Conservation (phyloP, 2,329 filamentous ascomycete genomes). For the Trichoderma afroharzianum region DNA sequence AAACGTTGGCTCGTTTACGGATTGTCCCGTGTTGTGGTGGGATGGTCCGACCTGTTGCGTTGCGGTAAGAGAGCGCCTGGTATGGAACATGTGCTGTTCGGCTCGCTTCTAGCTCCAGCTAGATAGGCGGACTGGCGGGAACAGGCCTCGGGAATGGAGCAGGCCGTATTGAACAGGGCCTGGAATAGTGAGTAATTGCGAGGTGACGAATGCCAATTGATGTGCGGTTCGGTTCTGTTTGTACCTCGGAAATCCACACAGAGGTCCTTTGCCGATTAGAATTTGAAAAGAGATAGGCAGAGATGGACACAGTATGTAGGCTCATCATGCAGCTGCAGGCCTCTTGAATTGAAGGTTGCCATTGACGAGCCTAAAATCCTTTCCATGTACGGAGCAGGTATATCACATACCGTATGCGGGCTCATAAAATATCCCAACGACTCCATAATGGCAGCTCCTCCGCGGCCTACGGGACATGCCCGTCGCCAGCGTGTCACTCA, state of each 20-base stretch:
- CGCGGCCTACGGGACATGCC: conserved; percentile 3
- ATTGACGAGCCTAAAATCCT: background rate
- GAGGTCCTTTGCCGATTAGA: background rate
- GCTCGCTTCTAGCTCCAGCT: background rate
- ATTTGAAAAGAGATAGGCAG: background rate
- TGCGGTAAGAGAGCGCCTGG: background rate
- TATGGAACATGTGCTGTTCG: background rate
- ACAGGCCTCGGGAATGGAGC: background rate
- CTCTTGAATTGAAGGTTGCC: background rate
- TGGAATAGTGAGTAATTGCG: background rate
- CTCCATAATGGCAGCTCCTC: conserved; percentile 5
- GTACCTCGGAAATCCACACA: background rate
- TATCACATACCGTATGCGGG: background rate
- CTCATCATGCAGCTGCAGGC: background rate
- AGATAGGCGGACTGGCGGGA: background rate
- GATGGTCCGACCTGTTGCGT: background rate
- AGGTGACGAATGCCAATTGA: background rate
- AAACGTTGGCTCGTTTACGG: background rate
- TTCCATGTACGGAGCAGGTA: background rate
- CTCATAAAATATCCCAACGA: background rate
- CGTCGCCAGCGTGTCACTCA: conserved; percentile 16
- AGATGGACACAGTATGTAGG: background rate
- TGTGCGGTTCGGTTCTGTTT: background rate
- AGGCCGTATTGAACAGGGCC: background rate
- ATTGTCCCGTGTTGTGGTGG: background rate